Conservation (phyloP, 2,329 filamentous ascomycete genomes). For the Phyllosticta capitalensis region DNA sequence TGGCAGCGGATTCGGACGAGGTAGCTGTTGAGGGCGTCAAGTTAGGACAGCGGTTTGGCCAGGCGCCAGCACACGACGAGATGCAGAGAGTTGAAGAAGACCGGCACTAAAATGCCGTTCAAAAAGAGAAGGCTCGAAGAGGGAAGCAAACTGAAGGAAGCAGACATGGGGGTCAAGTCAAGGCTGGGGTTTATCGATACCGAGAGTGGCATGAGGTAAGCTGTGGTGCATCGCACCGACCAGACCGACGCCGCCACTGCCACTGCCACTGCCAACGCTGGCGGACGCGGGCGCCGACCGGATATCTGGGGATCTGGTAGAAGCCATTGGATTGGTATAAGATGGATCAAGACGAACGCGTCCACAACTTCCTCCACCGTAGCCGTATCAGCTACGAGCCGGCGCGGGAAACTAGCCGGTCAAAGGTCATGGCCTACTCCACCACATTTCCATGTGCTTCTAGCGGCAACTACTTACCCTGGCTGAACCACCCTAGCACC, state of each 20-base stretch:
- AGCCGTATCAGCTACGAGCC: not conserved
- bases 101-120: not conserved
- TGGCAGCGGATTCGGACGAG: constrained; percentile 17
- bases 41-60: constrained; percentile 1
- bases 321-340: not conserved
- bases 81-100: constrained; percentile 7
- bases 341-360: not conserved
- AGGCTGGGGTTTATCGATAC: constrained; percentile 1
- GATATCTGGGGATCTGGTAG: not conserved
- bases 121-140: not conserved
- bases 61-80: not conserved
- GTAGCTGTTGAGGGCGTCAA: not conserved
- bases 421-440: not conserved
- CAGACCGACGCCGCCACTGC: constrained; percentile 31
- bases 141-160: constrained; percentile 11
- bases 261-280: constrained; percentile 5
- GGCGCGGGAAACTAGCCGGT: not conserved
- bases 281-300: constrained; percentile 15
- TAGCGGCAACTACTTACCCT: not conserved
- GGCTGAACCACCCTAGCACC: not conserved
- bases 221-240: constrained; percentile 17
- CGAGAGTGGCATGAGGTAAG: constrained; percentile 6
- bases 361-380: not conserved
- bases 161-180: constrained; percentile 2
- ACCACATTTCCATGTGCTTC: fast-evolving